Evolutionary conservation across 2,329 filamentous ascomycete genomes (phyloP), one percentile per base, ranked within the genome.

Genomic region (Fusarium albidum): DNA sequence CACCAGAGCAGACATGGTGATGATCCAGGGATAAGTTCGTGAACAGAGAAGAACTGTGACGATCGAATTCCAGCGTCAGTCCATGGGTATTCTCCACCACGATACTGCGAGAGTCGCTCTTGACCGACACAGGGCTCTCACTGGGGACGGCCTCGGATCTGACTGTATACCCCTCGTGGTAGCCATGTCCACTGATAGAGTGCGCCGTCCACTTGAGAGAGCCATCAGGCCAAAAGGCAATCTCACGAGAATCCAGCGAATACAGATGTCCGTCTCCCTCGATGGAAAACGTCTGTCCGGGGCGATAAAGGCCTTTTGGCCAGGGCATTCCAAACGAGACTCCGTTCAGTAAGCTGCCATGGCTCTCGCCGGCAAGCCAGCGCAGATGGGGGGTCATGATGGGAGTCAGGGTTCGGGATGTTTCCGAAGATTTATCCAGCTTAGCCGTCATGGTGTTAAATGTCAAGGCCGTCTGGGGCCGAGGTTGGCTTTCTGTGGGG

Each of bases 181-280:
- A 66, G 0, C 56, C 65, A 3, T 75, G 74, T 9, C 70, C 75
- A 15, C 75, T 68, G 37, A 86, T 68, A 0, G 83, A 82, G 62
- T 86, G 83, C 5, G 75, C 82, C 3, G 80, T 83, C 83, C 83
- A 87, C 63, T 85, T 86, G 52, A 85, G 73, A 1, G 83, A 84
- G 13, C 79, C 81, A 67, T 86, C 83, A 3, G 79, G 75, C 83
- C 83, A 86, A 63, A 52, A 61, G 11, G 56, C 59, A 49, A 61
- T 28, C 29, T 61, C 56, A 9, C 56, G 59, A 12, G 43, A 57
- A 15, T 57, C 59, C 21, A 61, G 32, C 6, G 56, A 46, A 32
- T 57, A 41, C 10, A 29, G 17, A 9, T 41, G 32, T 11, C 28
- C 42, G 3, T 31, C 21, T 17, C 42, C 45, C 37, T 52, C 32